Evolutionary conservation across 768 basidiomycete genomes (phyloP), one percentile per base, ranked within the genome.

Genomic region (Tricholoma sp.): DNA sequence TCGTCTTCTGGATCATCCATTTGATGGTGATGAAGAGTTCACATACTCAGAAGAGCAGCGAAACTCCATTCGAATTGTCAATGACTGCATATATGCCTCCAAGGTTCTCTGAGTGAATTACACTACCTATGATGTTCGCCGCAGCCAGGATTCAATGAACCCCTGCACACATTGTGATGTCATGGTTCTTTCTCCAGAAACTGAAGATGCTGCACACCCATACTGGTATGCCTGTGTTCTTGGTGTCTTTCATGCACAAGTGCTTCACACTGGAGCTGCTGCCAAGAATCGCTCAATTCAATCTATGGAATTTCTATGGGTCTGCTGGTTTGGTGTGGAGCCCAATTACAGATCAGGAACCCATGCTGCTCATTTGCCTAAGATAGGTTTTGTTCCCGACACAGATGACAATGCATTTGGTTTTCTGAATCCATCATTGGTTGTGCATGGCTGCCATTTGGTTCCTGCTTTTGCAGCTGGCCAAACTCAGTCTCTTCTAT

Each of bases 381-480:
- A 63, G 24, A 47, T 71, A 10, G 65, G 66, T 1, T 72, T 68
- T 47, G 55, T 72, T 8, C 62, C 66, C 0, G 58, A 66, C 15
- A 44, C 37, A 13, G 66, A 69, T 15, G 53, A 55, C 1, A 59
- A 54, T 17, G 64, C 68, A 0, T 74, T 73, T 53, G 68, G 72
- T 1, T 74, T 73, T 24, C 24, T 24, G 24, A 4, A 24, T 24
- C 24, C 24, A 24, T 24, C 24, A 24, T 24, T 24, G 1, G 63
- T 68, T 7, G 61, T 74, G n/a, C 63, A 61, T 2, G 63, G 55
- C 3, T 64, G 60, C 54, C 70, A 74, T 45, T 48, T 73, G 1
- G 69, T 70, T 7, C 72, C 74, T 1, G 63, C 56, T 1, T 75
- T 72, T 56, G 32, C 51, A 0, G 57, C 62, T 32, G 71, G 69